Base-by-base conservation (phyloP, 345 rosid species). In the Ceriops tagal region DNA sequence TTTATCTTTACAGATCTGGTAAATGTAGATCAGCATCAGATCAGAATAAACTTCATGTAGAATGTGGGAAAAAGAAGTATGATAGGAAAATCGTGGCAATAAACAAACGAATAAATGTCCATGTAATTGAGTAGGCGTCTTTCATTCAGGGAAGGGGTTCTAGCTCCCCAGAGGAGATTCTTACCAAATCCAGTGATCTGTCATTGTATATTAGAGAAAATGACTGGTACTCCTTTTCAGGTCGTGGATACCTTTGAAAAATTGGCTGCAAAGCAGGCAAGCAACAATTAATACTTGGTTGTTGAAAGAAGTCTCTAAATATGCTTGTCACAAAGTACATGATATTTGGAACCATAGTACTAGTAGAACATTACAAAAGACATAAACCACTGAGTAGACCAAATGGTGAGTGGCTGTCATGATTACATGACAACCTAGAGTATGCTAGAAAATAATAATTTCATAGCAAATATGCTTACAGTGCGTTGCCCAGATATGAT, bases 211-310 rank as follows among this genome's bases (percentile, higher is more conserved):
- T 95, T 65, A 95, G 93, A 59, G 99, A 95, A 84, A 95, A 92
- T 13, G 99, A 95, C 80, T 95, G 99, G 72, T 92, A 95, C 79
- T 95, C 99, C 87, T 95, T 95, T 86, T 95, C 99, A 10, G 99
- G 99, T 27, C 98, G 92, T 53, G 97, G 99, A 84, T 90, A 83
- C 81, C 99, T 85, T 81, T 92, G 98, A 80, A 95, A 95, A 73
- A 92, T 95, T 67, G 93, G 96, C 99, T 92, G 92, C 78, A 82
- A 73, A 58, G 19, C 21, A 69, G 52, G 58, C 53, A 9, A 27
- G 56, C 49, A 9, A 27, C 27, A 21, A 57, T 58, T 66, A 68
- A 77, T 84, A 43, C 18, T 43, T 13, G 49, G 18, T 43, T 43
- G 16, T 43, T 0, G 49, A 43, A 43, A 43, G 49, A 11, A 3